Percentiles rank a stretch among this genome's conserved stretches.
Evolutionary conservation across 768 basidiomycete species (phyloP).

Genomic region (Tylopilus felleus): DNA sequence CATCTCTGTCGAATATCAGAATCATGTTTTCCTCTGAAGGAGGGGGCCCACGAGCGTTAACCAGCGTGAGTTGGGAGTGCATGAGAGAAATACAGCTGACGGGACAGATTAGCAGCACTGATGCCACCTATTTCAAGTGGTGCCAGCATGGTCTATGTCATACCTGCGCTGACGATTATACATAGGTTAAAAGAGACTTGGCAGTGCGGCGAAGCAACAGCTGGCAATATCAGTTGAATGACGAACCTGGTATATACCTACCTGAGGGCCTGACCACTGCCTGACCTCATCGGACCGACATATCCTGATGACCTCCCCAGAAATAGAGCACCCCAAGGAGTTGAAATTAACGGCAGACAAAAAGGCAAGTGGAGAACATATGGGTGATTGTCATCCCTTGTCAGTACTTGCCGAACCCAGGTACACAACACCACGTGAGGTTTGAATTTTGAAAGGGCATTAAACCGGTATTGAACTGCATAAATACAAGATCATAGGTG

Average conservation of each 20-base stretch:
- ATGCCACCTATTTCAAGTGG: too few species aligned
- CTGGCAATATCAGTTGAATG: background rate
- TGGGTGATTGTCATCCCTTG: background rate
- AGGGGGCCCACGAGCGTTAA: background rate
- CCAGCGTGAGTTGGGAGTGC: conserved; percentile 20
- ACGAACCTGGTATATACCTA: background rate
- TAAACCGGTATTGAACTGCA: background rate
- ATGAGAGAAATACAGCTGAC: background rate
- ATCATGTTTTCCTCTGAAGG: background rate
- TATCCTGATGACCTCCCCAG: too few species aligned
- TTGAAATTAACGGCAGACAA: too few species aligned
- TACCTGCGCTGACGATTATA: background rate
- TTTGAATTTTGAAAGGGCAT: background rate
- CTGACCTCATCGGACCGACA: background rate
- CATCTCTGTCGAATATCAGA: conserved; percentile 13
- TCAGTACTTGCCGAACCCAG: background rate
- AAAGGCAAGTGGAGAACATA: background rate
- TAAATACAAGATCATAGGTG: conserved; percentile 14
- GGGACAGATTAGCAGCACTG: too few species aligned
- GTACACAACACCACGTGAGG: background rate
- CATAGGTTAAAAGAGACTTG: background rate
- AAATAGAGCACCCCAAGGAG: too few species aligned
- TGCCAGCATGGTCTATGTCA: too few species aligned
- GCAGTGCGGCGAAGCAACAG: background rate
- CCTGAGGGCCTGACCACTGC: too few species aligned